Evolutionary conservation across 1,139 yeast genomes (phyloP).

Genomic region (Protomyces lactucae-debilis): DNA sequence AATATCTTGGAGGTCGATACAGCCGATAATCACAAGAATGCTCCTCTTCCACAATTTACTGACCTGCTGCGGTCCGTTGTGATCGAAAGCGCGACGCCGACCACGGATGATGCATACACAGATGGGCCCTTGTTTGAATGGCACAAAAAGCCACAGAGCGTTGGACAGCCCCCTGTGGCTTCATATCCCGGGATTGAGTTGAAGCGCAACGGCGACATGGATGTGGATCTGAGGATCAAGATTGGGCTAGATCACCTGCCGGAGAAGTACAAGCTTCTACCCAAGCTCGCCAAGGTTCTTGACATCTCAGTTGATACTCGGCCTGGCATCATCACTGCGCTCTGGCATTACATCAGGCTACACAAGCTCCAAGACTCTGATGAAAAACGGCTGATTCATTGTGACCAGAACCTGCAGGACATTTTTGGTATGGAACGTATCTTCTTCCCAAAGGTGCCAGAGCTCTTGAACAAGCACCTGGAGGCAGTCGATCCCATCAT

Average conservation of each 20-base stretch:
- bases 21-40: slow-evolving; percentile 37
- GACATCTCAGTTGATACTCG: slow-evolving; percentile 66
- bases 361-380: slow-evolving; percentile 59
- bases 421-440: slow-evolving; percentile 50
- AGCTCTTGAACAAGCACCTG: slow-evolving; percentile 58
- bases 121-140: slow-evolving; percentile 51
- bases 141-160: slow-evolving; percentile 51
- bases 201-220: slow-evolving; percentile 67
- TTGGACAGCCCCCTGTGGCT: slow-evolving; percentile 42
- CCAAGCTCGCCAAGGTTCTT: slow-evolving; percentile 61
- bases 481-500: slow-evolving; percentile 73
- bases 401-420: slow-evolving; percentile 61
- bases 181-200: slow-evolving; percentile 88
- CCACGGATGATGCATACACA: slow-evolving; percentile 39
- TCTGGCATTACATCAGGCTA: slow-evolving; percentile 84
- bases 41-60: slow-evolving; percentile 57
- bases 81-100: slow-evolving; percentile 56
- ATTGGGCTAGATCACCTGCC: slow-evolving; percentile 73
- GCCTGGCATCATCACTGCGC: slow-evolving; percentile 74
- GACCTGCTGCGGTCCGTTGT: slow-evolving; percentile 78
- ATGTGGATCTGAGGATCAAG: slow-evolving; percentile 65
- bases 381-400: slow-evolving; percentile 55
- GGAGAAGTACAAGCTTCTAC: slow-evolving; percentile 57
- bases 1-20: slow-evolving; percentile 46
- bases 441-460: slow-evolving; percentile 70